phyloP scores from a whole-genome alignment of 139 green algal genomes.

The Auxenochlorella pyrenoidosa region DNA sequence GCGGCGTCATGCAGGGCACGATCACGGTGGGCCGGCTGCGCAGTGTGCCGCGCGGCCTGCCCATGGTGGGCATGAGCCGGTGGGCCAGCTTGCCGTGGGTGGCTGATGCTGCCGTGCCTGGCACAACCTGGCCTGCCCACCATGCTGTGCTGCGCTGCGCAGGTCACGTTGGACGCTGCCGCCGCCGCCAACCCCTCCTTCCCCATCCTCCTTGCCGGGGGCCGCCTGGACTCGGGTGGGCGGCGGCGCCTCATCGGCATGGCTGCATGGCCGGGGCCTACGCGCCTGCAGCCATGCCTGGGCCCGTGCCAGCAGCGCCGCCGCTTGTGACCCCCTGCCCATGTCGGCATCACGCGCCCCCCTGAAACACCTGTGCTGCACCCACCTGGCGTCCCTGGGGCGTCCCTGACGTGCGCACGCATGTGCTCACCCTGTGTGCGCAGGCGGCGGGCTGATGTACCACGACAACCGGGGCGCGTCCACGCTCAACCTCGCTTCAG shows the following conservation, averaged over 20 bases:
- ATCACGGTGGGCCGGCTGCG: not conserved
- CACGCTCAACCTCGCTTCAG: not conserved
- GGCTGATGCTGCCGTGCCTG: too few relatives aligned
- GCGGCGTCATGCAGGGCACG: slow-evolving; percentile 25
- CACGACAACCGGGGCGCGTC: not conserved
- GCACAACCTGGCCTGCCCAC: not conserved
- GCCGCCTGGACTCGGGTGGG: slow-evolving; percentile 8
- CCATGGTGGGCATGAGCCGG: not conserved
- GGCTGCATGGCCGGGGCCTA: not conserved
- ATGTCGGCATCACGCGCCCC: too few relatives aligned
- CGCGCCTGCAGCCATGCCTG: not conserved
- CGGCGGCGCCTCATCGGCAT: not conserved
- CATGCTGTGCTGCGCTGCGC: not conserved
- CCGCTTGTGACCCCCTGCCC: too few relatives aligned
- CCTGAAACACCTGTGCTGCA: too few relatives aligned
- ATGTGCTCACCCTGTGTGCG: too few relatives aligned
- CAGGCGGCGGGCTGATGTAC: not conserved
- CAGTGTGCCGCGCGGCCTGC: too few relatives aligned
- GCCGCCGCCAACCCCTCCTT: slow-evolving; percentile 1
- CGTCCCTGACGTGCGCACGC: too few relatives aligned
- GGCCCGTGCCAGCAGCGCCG: not conserved
- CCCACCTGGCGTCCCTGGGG: too few relatives aligned
- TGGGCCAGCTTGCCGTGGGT: too few relatives aligned
- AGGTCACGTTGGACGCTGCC: slow-evolving; percentile 4
- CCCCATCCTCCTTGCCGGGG: slow-evolving; percentile 41